Evolutionary conservation across 371 early-diverging fungal genomes (phyloP), one percentile per base, ranked within the genome.

Genomic region (Mortierella sp.): DNA sequence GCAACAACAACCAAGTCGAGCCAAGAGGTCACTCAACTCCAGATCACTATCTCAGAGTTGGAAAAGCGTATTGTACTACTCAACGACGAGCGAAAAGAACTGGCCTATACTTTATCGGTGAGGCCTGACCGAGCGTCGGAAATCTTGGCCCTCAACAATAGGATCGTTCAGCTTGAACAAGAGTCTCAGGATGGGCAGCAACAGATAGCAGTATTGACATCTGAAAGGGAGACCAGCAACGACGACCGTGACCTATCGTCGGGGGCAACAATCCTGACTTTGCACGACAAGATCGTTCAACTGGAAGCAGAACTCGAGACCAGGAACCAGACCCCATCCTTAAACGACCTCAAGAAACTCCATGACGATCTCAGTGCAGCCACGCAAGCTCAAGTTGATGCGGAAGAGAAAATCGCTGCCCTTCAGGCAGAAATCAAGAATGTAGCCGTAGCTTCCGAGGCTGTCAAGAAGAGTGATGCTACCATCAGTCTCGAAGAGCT

Each of bases 401-500:
- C 78, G 1, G 82, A 82, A 13, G 72, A 50, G 8, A 52, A 58
- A 16, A 74, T 80, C 21, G 42, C 8, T n/a, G 31, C 58, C 0
- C 77, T 80, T 5, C 72, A 73, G 58, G 34, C 57, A 3, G 73
- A 76, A 14, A 70, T 80, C 24, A 74, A 80, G 70, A 31, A 44
- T 13, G 71, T 45, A 1, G 52, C 50, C 0, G 19, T n/a, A 21
- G 38, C 38, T 14, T 24, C 68, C 16, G 63, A 44, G 3, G 55
- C 71, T 1, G 31, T 38, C 16, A 21, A 38, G 28, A 76, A 81
- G 60, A 78, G 48, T 11, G 42, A 78, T 19, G 38, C 16, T 1
- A 60, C 65, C 38, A 63, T 63, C 19, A 87, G 81, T 72, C 70
- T 76, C 26, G 78, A 81, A n/a, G 89, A 89, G 72, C 84, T 91